phyloP scores from a whole-genome alignment of 306 rosid species.

The Acmispon strigosus region DNA sequence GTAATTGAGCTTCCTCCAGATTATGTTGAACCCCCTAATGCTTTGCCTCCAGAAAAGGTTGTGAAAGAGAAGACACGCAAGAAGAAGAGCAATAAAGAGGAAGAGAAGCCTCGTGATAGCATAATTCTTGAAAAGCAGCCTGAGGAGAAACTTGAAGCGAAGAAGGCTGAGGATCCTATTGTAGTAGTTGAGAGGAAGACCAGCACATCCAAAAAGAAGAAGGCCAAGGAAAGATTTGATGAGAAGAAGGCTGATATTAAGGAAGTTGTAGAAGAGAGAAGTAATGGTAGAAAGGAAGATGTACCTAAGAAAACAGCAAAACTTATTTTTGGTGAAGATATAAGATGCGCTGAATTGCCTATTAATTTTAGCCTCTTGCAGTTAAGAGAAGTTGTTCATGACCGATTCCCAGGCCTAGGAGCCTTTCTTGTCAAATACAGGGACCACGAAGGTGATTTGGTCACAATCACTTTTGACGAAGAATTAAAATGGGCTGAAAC shows the following conservation, averaged over 20 bases:
- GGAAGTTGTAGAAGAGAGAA: slow-evolving; percentile 61
- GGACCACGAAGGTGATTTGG: slow-evolving; percentile 83
- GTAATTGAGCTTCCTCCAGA: slow-evolving; percentile 62
- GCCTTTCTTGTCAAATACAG: slow-evolving; percentile 71
- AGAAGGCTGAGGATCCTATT: slow-evolving; percentile 16
- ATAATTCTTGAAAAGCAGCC: neutral
- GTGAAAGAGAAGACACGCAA: slow-evolving; percentile 48
- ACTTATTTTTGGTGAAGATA: slow-evolving; percentile 76
- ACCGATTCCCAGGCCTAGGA: slow-evolving; percentile 53
- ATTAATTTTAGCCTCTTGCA: slow-evolving; percentile 56
- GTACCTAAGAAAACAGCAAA: slow-evolving; percentile 52
- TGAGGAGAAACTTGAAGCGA: slow-evolving; percentile 22
- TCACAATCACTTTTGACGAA: slow-evolving; percentile 70
- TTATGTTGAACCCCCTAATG: slow-evolving; percentile 50
- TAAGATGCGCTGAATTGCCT: slow-evolving; percentile 66
- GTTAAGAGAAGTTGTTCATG: slow-evolving; percentile 49
- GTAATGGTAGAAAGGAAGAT: slow-evolving; percentile 31
- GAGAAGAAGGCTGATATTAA: slow-evolving; percentile 57
- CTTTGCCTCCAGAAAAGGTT: slow-evolving; percentile 19
- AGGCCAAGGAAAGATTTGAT: slow-evolving; percentile 33
- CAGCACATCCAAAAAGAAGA: slow-evolving; percentile 25
- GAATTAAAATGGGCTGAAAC: slow-evolving; percentile 77
- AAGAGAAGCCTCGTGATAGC: slow-evolving; percentile 23
- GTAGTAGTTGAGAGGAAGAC: neutral
- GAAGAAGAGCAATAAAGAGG: slow-evolving; percentile 47